A percentile compares a stretch with the other conserved stretches of the same genome.
Evolutionary conservation across 1,284 basidiomycete species (phyloP).

Genomic region (Rhodotorula glutinis): DNA sequence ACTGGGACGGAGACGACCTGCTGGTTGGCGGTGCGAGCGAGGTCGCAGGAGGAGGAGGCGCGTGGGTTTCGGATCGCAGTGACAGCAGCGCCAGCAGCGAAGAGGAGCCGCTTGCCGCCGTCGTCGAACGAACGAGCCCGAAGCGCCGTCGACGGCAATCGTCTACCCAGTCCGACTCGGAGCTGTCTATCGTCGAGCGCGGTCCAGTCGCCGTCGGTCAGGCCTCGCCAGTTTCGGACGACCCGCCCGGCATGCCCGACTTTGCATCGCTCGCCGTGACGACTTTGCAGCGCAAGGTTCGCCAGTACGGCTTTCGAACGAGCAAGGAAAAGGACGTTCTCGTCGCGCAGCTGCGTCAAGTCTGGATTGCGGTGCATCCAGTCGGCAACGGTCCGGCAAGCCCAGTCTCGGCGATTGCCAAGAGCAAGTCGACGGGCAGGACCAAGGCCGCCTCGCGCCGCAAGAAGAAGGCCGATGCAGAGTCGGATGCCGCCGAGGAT

Average conservation of each 20-base stretch:
- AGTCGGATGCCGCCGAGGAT: background rate
- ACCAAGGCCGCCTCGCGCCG: no score
- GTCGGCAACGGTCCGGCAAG: no score
- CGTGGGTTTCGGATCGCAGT: background rate
- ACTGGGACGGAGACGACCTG: background rate
- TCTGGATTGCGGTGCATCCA: slow-evolving; percentile 33
- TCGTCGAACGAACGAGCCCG: background rate
- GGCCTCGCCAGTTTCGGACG: background rate
- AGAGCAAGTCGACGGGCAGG: background rate
- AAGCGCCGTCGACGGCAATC: background rate
- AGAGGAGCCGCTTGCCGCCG: slow-evolving; percentile 12
- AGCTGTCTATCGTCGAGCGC: background rate
- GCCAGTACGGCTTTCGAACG: slow-evolving; percentile 30
- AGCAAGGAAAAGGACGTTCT: slow-evolving; percentile 31
- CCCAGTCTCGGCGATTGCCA: no score
- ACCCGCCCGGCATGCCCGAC: slow-evolving; percentile 13
- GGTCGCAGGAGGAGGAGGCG: no score
- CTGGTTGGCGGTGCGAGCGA: background rate
- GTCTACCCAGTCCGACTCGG: background rate
- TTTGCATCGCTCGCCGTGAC: slow-evolving; percentile 13
- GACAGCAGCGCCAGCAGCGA: slow-evolving; percentile 12
- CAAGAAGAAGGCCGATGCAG: slow-evolving; percentile 1
- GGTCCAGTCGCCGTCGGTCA: no score
- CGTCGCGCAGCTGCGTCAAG: slow-evolving; percentile 21
- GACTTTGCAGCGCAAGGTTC: slow-evolving; percentile 28